Base-by-base conservation (phyloP, 1,139 yeast species). In the Hyphopichia pseudoburtonii region DNA sequence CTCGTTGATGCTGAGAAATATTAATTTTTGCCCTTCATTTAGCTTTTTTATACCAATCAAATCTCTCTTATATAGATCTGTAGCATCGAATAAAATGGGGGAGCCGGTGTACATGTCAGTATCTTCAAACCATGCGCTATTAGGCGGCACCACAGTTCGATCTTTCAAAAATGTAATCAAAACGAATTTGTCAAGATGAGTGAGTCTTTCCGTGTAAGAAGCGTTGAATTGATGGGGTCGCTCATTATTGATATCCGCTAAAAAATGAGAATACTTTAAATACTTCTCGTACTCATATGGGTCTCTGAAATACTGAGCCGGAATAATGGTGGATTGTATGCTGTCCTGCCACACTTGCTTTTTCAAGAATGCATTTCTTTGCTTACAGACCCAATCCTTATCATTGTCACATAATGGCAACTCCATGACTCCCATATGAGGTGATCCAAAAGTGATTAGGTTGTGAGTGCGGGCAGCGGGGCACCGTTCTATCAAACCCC, bases 301-400 rank as follows among this genome's bases (percentile, higher is more conserved):
- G 49, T 76, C 80, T 42, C 95, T 66, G 57, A 80, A 86, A 54
- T 84, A 86, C 51, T 86, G 95, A 0, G 95, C 94, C 5, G 88
- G 83, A 1, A 86, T 64, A 2, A 83, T 60, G 7, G 73, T 61
- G 10, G 68, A 66, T 51, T 86, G 95, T 0, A 85, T 70, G 16
- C 66, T 67, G 11, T 65, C 64, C 23, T 67, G 56, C 82, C 89
- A 86, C 1, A 85, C 78, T 48, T 80, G 88, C 25, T 59, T 60
- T 53, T 75, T 81, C 43, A 86, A 58, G 2, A 80, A 36, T 21
- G 56, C 66, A 52, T 84, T 84, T 38, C 81, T 66, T 33, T 66
- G 62, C 39, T 71, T 63, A 51, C 95, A 86, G 1, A 82, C 39
- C 78, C 86, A 80, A 50, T 82, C 86, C 5, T 53, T 51, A 4